Conservation (phyloP, 148 eudicot genomes). For the Selenicereus undatus region DNA sequence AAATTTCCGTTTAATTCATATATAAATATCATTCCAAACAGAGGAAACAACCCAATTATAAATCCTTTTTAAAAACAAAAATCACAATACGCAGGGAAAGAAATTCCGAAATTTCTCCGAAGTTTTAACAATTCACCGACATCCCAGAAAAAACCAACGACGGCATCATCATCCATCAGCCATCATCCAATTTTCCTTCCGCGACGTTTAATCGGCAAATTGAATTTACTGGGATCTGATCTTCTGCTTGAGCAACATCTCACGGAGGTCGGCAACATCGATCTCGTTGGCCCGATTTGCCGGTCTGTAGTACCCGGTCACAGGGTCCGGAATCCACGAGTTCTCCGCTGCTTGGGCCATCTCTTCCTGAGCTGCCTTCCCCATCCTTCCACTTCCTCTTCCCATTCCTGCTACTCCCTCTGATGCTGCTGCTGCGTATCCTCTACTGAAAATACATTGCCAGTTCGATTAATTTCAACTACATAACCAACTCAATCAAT, state of each 20-base stretch:
- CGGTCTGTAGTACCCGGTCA: conserved; percentile 75
- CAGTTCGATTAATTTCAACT: background rate
- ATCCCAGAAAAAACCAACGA: background rate
- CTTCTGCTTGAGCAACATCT: conserved; percentile 50
- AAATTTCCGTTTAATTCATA: too few relatives aligned
- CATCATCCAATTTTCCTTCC: background rate
- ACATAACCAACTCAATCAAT: background rate
- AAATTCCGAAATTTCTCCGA: background rate
- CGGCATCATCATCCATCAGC: background rate
- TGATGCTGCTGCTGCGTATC: conserved; percentile 49
- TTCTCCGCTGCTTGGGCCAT: conserved; percentile 29
- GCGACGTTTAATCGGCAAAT: background rate
- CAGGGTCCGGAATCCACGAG: conserved; percentile 84
- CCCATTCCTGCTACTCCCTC: conserved; percentile 27
- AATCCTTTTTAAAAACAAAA: too few relatives aligned
- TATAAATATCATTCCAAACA: background rate
- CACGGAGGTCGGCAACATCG: conserved; percentile 67
- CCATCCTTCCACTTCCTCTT: conserved; percentile 20
- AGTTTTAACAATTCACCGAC: background rate
- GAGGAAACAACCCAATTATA: background rate
- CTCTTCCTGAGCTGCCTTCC: conserved; percentile 28
- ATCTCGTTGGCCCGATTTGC: conserved; percentile 45
- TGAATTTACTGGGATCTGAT: conserved; percentile 21
- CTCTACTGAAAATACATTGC: conserved; percentile 64
- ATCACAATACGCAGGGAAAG: background rate